Conservation (phyloP, 2,329 filamentous ascomycete genomes). For the Atkinsonella hypoxylon region DNA sequence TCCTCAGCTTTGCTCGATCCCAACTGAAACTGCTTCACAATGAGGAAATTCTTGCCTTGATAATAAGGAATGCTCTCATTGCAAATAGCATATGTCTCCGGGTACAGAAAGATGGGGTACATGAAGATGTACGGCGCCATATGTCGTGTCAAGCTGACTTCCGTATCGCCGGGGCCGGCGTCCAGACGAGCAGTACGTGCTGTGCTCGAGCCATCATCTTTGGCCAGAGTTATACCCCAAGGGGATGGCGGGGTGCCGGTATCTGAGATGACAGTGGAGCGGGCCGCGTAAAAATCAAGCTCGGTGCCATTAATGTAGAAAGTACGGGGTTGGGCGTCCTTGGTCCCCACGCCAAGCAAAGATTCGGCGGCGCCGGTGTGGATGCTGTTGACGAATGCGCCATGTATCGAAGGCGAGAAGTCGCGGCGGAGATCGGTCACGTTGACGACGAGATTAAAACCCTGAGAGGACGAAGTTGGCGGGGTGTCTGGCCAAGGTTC, state of each 20-base stretch:
- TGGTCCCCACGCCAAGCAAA: conserved; percentile 23
- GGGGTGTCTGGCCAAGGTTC: conserved; percentile 9
- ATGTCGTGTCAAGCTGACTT: conserved; percentile 21
- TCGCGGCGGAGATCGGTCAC: conserved; percentile 28
- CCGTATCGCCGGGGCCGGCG: conserved; percentile 1
- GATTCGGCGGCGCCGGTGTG: conserved; percentile 31
- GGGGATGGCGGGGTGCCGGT: conserved; percentile 8
- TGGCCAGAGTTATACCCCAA: conserved; percentile 9
- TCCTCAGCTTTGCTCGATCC: conserved; percentile 4
- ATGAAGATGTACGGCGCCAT: conserved; percentile 14
- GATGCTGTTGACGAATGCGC: conserved; percentile 26
- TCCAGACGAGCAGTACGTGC: conserved; percentile 1
- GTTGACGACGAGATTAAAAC: conserved; percentile 32
- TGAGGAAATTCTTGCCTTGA: conserved; percentile 20
- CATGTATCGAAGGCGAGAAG: conserved; percentile 28
- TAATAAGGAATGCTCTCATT: conserved; percentile 31
- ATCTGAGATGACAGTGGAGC: conserved; percentile 4
- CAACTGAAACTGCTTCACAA: conserved; percentile 25
- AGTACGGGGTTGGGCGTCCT: conserved; percentile 15
- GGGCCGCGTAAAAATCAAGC: conserved; percentile 16
- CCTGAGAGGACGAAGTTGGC: conserved; percentile 9
- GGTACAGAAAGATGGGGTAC: conserved; percentile 13
- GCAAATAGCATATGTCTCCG: conserved; percentile 29
- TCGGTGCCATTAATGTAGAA: conserved; percentile 40
- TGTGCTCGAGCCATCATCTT: background rate